Conservation (phyloP, 1,284 basidiomycete genomes). For the Exobasidium cylindrosporum region DNA sequence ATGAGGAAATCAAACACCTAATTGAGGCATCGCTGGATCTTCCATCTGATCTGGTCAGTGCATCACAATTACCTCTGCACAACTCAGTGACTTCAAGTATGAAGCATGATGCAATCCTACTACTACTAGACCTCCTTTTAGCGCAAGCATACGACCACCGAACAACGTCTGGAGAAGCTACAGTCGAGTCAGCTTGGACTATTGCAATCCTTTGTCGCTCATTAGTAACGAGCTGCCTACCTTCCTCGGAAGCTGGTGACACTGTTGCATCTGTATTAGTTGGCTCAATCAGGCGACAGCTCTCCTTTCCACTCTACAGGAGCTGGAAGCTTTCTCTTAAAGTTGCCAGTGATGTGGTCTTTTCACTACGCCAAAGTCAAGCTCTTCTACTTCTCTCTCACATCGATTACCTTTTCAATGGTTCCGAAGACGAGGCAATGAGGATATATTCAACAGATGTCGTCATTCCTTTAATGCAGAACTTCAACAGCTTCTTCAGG, state of each 20-base stretch:
- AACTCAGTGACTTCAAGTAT: neutral
- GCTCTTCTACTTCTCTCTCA: neutral
- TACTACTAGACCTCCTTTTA: neutral
- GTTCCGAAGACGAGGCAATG: constrained; percentile 3
- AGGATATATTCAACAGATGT: neutral
- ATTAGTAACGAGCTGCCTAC: neutral
- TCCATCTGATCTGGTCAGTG: neutral
- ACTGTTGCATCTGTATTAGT: neutral
- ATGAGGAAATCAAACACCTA: neutral
- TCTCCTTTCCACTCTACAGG: neutral
- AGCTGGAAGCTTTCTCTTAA: neutral
- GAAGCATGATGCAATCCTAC: neutral
- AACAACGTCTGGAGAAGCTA: neutral
- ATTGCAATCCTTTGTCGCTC: constrained; percentile 4
- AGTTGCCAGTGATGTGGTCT: neutral
- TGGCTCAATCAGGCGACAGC: neutral
- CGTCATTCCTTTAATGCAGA: neutral
- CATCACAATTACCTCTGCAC: neutral
- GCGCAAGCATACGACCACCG: neutral
- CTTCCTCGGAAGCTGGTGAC: neutral
- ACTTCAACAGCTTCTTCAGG: neutral
- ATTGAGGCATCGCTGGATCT: neutral
- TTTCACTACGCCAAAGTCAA: neutral
- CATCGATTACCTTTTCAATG: neutral
- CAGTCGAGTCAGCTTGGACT: constrained; percentile 5